Percentiles rank a stretch among this genome's conserved stretches.
These are phyloP conservation scores for Paecilomyces dactylethromorphus DNA, from an alignment of 2,329 filamentous ascomycete genomes.

Conservation along the genomic window DNA sequence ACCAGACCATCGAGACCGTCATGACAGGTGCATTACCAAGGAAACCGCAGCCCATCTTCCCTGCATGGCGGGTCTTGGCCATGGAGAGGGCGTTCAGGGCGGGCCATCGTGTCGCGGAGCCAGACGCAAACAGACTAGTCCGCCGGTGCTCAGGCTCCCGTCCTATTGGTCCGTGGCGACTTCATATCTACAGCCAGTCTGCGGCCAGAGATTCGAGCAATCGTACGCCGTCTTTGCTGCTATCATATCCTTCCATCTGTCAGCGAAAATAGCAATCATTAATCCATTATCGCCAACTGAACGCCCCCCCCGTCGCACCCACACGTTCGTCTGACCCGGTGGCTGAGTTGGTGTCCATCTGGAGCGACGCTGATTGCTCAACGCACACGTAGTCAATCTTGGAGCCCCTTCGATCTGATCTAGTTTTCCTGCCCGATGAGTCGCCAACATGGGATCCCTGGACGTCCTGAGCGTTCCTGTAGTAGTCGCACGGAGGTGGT, in stretches of 20 bases:
- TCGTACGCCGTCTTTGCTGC: constrained; percentile 3
- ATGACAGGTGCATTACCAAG: no score
- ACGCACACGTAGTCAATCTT: neutral
- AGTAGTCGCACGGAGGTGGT: neutral
- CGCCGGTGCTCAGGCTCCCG: neutral
- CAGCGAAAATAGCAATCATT: constrained; percentile 4
- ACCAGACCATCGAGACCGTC: no score
- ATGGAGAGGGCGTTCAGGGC: neutral
- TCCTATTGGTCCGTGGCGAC: constrained; percentile 18
- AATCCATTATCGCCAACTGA: neutral
- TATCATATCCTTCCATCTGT: constrained; percentile 13
- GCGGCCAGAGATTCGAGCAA: neutral
- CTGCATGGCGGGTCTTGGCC: neutral
- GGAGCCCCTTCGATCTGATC: neutral
- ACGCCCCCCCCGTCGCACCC: neutral
- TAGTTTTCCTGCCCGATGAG: neutral
- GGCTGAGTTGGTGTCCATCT: neutral
- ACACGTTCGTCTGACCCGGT: neutral
- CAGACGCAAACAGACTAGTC: neutral
- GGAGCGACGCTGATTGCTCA: neutral
- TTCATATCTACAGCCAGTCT: constrained; percentile 25
- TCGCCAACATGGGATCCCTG: neutral
- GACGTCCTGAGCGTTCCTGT: neutral
- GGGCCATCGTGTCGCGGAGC: neutral
- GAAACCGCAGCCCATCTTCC: no score